Conservation (phyloP, 192 early-diverging fungal species). For the Linnemannia schmuckeri region DNA sequence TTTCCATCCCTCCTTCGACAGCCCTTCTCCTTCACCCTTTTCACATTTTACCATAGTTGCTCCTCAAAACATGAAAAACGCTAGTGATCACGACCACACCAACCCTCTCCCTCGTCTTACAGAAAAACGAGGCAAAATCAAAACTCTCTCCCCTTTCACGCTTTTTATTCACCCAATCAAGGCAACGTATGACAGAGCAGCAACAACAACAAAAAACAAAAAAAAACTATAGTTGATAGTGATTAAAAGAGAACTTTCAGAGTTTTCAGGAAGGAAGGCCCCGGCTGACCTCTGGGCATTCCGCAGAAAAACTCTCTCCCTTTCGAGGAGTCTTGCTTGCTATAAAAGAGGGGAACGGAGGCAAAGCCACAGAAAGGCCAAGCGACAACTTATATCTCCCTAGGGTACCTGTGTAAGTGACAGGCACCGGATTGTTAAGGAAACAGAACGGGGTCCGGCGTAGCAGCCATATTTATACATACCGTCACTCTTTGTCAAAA, state of each 20-base stretch:
- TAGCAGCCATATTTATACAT: neutral
- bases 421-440: conserved; percentile 40
- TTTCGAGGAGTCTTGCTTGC: conserved; percentile 37
- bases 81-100: no score
- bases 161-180: no score
- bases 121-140: no score
- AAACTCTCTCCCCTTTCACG: no score
- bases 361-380: conserved; percentile 39
- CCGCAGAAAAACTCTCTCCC: conserved; percentile 47
- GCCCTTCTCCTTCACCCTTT: no score
- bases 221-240: neutral
- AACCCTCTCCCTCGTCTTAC: no score
- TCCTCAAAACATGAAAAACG: no score
- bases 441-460: neutral
- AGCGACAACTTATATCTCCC: conserved; percentile 53
- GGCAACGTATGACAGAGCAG: no score
- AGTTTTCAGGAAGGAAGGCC: conserved; percentile 44
- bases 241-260: conserved; percentile 22
- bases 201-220: neutral
- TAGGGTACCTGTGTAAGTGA: conserved; percentile 42
- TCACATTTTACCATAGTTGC: no score
- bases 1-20: no score
- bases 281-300: conserved; percentile 41
- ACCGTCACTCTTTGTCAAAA: neutral
- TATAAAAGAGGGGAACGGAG: conserved; percentile 54